These are phyloP conservation scores for Cutaneotrichosporon sp. DNA, from an alignment of 1,284 basidiomycete genomes.

Conservation along the genomic window DNA sequence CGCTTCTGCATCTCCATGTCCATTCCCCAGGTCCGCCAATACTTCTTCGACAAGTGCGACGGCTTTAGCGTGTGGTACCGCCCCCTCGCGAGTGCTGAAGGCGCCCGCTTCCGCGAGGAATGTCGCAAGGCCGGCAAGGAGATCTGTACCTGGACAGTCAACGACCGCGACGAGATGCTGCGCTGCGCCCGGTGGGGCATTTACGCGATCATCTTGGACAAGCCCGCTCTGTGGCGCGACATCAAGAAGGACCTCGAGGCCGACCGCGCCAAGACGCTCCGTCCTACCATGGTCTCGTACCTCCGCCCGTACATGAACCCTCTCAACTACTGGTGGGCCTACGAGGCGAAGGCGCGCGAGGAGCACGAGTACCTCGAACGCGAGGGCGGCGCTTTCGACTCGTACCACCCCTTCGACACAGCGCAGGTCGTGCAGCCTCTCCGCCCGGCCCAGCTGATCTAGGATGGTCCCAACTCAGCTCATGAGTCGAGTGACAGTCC, in stretches of 20 bases:
- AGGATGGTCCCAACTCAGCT: no score
- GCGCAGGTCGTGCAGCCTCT: no score
- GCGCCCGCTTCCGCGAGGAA: constrained; percentile 65
- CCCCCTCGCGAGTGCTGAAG: constrained; percentile 65
- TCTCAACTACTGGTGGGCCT: constrained; percentile 38
- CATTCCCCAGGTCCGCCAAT: constrained; percentile 61
- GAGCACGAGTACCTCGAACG: constrained; percentile 46
- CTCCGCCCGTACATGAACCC: constrained; percentile 28
- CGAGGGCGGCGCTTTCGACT: constrained; percentile 43
- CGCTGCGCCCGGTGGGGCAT: constrained; percentile 91
- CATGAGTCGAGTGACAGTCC: no score
- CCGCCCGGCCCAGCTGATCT: no score
- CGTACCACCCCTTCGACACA: no score
- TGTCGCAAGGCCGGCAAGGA: constrained; percentile 76
- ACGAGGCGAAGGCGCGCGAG: constrained; percentile 32
- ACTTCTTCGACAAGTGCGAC: constrained; percentile 86
- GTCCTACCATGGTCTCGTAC: constrained; percentile 28
- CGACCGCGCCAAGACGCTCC: constrained; percentile 28
- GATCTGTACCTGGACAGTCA: constrained; percentile 72
- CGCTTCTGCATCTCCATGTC: constrained; percentile 79
- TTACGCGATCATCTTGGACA: constrained; percentile 82
- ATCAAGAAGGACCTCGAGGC: constrained; percentile 33
- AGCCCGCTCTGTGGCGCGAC: constrained; percentile 42
- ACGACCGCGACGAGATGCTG: constrained; percentile 86
- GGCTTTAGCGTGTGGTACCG: constrained; percentile 84